A percentile compares a stretch with the other conserved stretches of the same genome.
phyloP scores from a whole-genome alignment of 140 eudicot species.

The Eryngium alpinum region DNA sequence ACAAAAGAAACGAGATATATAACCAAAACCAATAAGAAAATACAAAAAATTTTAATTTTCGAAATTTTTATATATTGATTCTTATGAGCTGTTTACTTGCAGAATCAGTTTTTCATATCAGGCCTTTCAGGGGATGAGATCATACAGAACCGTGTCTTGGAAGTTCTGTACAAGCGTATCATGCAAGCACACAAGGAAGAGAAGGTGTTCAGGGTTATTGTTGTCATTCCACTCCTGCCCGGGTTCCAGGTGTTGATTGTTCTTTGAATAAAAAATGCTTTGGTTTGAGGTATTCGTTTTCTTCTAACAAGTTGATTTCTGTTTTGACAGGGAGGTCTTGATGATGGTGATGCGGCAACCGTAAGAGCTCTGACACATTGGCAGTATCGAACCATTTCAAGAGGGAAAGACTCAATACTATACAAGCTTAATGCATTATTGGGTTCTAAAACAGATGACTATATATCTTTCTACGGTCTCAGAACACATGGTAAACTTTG shows the following conservation, averaged over 20 bases:
- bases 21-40: neutral
- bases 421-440: constrained; percentile 50
- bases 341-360: constrained; percentile 96
- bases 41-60: neutral
- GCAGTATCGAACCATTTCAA: constrained; percentile 91
- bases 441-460: constrained; percentile 65
- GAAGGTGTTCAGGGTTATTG: constrained; percentile 71
- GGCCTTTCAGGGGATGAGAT: constrained; percentile 73
- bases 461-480: constrained; percentile 85
- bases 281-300: neutral
- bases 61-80: neutral
- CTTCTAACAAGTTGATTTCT: neutral
- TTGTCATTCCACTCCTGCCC: constrained; percentile 86
- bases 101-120: constrained; percentile 98
- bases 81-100: constrained; percentile 28
- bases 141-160: constrained; percentile 82
- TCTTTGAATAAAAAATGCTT: neutral
- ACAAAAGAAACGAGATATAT: neutral
- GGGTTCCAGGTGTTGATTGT: constrained; percentile 82
- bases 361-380: constrained; percentile 98
- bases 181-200: constrained; percentile 64
- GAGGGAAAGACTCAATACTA: constrained; percentile 68
- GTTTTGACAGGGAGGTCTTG: constrained; percentile 80
- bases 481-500: constrained; percentile 78
- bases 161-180: constrained; percentile 81